Base-by-base conservation (phyloP, 2,329 filamentous ascomycete genomes). In the Talaromyces verruculosus region DNA sequence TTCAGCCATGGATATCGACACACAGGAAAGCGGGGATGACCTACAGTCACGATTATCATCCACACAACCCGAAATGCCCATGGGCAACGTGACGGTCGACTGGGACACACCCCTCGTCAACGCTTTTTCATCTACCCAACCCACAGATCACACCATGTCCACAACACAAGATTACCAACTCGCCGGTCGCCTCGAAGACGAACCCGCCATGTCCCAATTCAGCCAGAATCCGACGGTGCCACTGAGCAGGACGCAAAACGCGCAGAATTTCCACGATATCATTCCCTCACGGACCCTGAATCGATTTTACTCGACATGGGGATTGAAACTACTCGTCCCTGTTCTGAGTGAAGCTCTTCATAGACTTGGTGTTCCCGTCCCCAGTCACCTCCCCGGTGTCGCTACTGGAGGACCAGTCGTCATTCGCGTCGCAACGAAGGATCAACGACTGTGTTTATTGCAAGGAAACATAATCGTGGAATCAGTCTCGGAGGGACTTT, bases 191-290 rank as follows among this genome's bases (percentile, higher is more conserved):
- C 87, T 98, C 1, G 88, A 89, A 59, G 91, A 97, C 71, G 95
- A 98, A 75, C 94, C 94, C 0, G 90, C 90, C 66, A 84, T 89
- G 80, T 86, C 85, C 1, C 95, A 98, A 76, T 98, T 98, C 83
- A 91, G 91, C 4, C 84, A 89, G 61, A 88, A 84, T 2, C 93
- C 92, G 0, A 86, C 89, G 5, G 89, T 97, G 0, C 92, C 93
- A 0, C 81, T 97, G 68, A 91, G 88, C 53, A 85, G 96, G 47
- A 99, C 95, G 0, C 95, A 99, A 77, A 90, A 90, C 68, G 95
- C 95, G 3, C 90, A 91, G 35, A 88, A 86, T 53, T 99, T 98
- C 84, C 87, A 87, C 69, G 95, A 99, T 76, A 96, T 99, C 71
- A 88, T 97, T 51, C 96, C 95, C 0, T 84, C 90, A 7, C 91